phyloP scores from a whole-genome alignment of 352 stramenopile species.

The Elongisporangium undulatum region DNA sequence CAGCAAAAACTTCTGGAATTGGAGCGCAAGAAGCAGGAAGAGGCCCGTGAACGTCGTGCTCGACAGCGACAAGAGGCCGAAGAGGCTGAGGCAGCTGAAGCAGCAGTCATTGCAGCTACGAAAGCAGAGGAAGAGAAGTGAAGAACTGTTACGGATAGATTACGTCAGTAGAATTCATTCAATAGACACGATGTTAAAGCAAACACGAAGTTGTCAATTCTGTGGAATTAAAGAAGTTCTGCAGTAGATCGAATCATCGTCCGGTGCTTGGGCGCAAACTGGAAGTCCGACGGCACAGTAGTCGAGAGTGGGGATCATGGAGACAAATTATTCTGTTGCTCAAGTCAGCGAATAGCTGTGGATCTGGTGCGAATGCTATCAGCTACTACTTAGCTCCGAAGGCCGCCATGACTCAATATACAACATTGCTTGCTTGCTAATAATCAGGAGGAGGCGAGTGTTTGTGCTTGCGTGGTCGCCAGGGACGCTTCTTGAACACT shows the following conservation, averaged over 20 bases:
- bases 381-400: too few relatives aligned
- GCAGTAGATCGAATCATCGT: too few relatives aligned
- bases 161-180: background rate
- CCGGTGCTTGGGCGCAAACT: constrained; percentile 98
- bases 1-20: constrained; percentile 21
- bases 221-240: too few relatives aligned
- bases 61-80: constrained; percentile 34
- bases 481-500: constrained; percentile 76
- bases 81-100: constrained; percentile 11
- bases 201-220: background rate
- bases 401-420: too few relatives aligned
- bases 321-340: too few relatives aligned
- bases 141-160: constrained; percentile 1
- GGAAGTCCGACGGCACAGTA: constrained; percentile 87
- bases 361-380: too few relatives aligned
- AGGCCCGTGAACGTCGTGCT: constrained; percentile 44
- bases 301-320: too few relatives aligned
- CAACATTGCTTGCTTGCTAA: too few relatives aligned
- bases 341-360: too few relatives aligned
- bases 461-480: constrained; percentile 48
- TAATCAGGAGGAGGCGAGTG: constrained; percentile 46
- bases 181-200: background rate
- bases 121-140: constrained; percentile 2
- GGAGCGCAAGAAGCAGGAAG: constrained; percentile 39
- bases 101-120: constrained; percentile 5